Evolutionary conservation across 1,284 basidiomycete species (phyloP).

Genomic region (Schizophyllum commune): DNA sequence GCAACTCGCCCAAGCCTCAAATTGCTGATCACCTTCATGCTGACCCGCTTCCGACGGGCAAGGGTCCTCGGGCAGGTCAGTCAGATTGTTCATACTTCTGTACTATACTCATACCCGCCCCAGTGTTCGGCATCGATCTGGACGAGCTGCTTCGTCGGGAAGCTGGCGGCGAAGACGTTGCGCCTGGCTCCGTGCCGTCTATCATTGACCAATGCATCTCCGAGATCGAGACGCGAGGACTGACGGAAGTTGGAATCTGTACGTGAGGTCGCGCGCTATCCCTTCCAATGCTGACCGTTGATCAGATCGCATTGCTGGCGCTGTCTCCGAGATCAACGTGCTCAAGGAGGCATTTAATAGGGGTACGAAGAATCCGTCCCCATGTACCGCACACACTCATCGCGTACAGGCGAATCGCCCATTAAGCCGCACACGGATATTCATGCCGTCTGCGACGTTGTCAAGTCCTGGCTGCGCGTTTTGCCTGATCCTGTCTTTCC

Average conservation of each 20-base stretch:
- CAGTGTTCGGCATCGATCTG: constrained; percentile 75
- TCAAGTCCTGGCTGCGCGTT: constrained; percentile 78
- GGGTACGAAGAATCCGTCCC: constrained; percentile 28
- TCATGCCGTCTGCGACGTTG: constrained; percentile 71
- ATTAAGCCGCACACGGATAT: constrained; percentile 58
- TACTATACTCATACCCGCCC: constrained; percentile 5
- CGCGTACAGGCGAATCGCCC: constrained; percentile 45
- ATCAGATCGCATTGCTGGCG: constrained; percentile 77
- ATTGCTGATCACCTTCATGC: constrained; percentile 63
- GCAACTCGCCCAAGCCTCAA: constrained; percentile 60
- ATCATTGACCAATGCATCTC: constrained; percentile 57
- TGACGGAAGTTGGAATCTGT: constrained; percentile 80
- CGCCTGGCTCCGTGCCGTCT: constrained; percentile 51
- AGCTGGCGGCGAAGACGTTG: constrained; percentile 36
- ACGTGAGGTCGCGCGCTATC: constrained; percentile 20
- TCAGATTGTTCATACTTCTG: neutral
- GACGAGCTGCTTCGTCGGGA: constrained; percentile 63
- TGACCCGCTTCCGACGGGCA: constrained; percentile 31
- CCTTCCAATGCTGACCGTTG: neutral
- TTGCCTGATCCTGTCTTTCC: constrained; percentile 76
- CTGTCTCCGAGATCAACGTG: constrained; percentile 56
- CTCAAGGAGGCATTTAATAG: constrained; percentile 69
- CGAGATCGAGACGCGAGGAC: constrained; percentile 67
- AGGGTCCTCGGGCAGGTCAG: constrained; percentile 60
- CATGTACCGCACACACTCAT: constrained; percentile 1